Evolutionary conservation across 1,284 basidiomycete genomes (phyloP).

Genomic region (Cystobasidium pallidum): DNA sequence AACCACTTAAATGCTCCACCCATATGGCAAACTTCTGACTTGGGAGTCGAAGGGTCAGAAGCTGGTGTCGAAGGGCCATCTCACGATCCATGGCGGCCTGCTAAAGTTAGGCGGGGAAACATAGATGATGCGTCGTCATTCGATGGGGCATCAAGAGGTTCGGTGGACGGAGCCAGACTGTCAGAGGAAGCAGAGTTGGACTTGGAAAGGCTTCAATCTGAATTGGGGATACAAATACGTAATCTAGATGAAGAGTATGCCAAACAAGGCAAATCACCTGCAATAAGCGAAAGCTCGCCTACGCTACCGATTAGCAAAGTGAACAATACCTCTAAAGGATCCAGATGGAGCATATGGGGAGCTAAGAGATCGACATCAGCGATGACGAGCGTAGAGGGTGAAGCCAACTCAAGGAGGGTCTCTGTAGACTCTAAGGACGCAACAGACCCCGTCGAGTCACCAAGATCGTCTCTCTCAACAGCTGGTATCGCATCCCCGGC

Average conservation of each 20-base stretch:
- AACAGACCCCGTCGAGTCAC: slow-evolving; percentile 5
- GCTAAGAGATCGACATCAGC: slow-evolving; percentile 8
- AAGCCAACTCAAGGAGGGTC: background rate
- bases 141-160: background rate
- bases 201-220: slow-evolving; percentile 17
- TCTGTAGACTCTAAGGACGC: slow-evolving; percentile 10
- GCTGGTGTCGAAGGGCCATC: background rate
- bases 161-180: background rate
- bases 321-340: background rate
- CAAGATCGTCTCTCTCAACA: slow-evolving; percentile 10
- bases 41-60: background rate
- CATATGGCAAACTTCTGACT: slow-evolving; percentile 6
- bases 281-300: background rate
- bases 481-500: slow-evolving; percentile 4
- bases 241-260: slow-evolving; percentile 42
- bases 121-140: background rate
- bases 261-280: background rate
- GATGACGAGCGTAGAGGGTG: slow-evolving; percentile 1
- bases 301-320: background rate
- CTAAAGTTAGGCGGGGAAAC: background rate
- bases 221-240: slow-evolving; percentile 36
- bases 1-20: slow-evolving; percentile 27
- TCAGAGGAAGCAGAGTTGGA: slow-evolving; percentile 30
- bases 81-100: slow-evolving; percentile 11
- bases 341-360: slow-evolving; percentile 39